Evolutionary conservation across 176 grass and related monocot genomes (phyloP), one percentile per base, ranked within the genome.

Genomic region (Triticum turgidum): DNA sequence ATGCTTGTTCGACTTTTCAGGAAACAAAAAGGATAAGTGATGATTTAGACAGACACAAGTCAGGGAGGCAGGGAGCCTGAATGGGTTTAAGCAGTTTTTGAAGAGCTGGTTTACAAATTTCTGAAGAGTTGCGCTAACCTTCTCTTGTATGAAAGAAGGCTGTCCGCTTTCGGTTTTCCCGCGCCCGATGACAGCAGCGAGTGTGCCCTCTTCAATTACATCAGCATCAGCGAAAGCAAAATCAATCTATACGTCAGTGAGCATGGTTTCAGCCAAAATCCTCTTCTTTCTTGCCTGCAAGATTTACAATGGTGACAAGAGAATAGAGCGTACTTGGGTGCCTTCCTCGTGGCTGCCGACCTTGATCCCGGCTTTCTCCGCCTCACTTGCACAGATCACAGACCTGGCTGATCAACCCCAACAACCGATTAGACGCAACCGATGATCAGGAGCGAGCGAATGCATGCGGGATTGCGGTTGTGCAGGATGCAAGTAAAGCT

Each of bases 151-250:
- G 85, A 98, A 94, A 73, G 93, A 98, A 62, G 89, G 84, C 37
- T 94, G 85, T 2, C 89, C 93, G 1, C 64, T 87, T 61, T 94
- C 93, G 3, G 75, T 89, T 83, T 87, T 97, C 21, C 85, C 77
- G 18, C 92, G 96, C 15, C 93, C 96, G 34, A 98, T 90, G 76
- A 98, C 62, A 9, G 93, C 87, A 7, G 80, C 79, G 34, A 98
- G 73, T 10, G 96, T 92, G 51, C 88, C 86, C 87, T 98, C 88
- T 73, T 95, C 91, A 54, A 98, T 94, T 52, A 79, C 45, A 88
- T 98, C 87, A 73, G 93, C 91, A 79, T 95, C 96, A 86, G 89
- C 82, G 87, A 98, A 98, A 70, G 91, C 96, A 94, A 98, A 94
- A 86, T 98, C 90, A 84, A 95, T 94, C 93, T 95, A 82, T 61